Evolutionary conservation across 2,329 filamentous ascomycete genomes (phyloP).

Genomic region (Akanthomyces dipterigenus): DNA sequence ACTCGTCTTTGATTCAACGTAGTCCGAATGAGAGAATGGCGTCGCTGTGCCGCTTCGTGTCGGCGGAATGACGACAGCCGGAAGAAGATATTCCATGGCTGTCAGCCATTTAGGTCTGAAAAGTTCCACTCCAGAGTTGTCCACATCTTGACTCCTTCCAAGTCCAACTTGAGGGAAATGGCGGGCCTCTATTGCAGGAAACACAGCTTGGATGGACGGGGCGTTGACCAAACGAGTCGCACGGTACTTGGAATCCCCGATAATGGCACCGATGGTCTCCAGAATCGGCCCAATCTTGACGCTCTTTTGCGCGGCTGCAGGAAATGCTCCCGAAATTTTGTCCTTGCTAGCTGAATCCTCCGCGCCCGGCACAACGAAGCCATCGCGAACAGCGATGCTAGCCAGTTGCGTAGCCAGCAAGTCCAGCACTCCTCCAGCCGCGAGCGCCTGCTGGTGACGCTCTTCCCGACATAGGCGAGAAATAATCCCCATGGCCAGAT

Average conservation of each 20-base stretch:
- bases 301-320: constrained; percentile 51
- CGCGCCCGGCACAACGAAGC: constrained; percentile 61
- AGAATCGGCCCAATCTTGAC: constrained; percentile 63
- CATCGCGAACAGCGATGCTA: constrained; percentile 60
- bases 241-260: constrained; percentile 72
- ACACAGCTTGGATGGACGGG: constrained; percentile 61
- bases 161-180: constrained; percentile 38
- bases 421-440: constrained; percentile 69
- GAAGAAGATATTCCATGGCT: constrained; percentile 61
- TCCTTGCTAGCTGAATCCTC: constrained; percentile 48
- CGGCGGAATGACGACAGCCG: constrained; percentile 42
- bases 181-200: constrained; percentile 53
- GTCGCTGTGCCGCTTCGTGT: constrained; percentile 23
- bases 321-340: constrained; percentile 51
- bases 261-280: constrained; percentile 68
- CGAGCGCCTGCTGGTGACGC: constrained; percentile 62
- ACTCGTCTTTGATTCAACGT: constrained; percentile 23
- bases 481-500: constrained; percentile 51
- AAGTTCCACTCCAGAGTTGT: constrained; percentile 44
- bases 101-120: constrained; percentile 40
- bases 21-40: constrained; percentile 18
- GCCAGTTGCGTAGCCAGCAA: constrained; percentile 68
- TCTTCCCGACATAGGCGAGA: constrained; percentile 59
- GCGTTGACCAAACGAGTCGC: constrained; percentile 65
- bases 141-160: constrained; percentile 46